Percentiles rank a stretch among this genome's conserved stretches.
Evolutionary conservation across 2,329 filamentous ascomycete genomes (phyloP).

Genomic region (Talaromyces sp.): DNA sequence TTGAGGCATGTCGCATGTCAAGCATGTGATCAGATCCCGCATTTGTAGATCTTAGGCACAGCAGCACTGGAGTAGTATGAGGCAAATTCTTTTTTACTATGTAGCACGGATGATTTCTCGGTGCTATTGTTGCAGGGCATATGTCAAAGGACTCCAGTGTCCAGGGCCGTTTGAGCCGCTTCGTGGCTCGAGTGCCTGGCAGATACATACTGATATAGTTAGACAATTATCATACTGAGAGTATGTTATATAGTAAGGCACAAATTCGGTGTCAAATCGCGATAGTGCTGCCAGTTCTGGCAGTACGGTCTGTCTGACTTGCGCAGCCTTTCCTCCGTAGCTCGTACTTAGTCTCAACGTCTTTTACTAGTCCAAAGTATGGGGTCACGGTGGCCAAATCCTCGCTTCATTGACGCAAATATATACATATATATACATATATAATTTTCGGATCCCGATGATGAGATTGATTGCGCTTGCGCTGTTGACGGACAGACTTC

Average conservation of each 20-base stretch:
- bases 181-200: background rate
- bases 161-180: background rate
- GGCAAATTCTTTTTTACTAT: background rate
- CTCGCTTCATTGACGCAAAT: background rate
- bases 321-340: background rate
- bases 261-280: background rate
- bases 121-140: background rate
- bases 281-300: background rate
- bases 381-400: background rate
- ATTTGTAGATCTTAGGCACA: background rate
- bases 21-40: background rate
- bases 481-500: background rate
- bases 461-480: background rate
- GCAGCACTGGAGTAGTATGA: background rate
- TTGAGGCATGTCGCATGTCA: background rate
- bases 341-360: background rate
- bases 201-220: background rate
- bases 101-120: background rate
- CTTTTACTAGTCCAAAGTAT: background rate
- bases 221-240: background rate
- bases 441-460: background rate
- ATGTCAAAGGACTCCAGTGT: background rate
- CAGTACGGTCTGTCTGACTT: background rate
- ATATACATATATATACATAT: too few species aligned
- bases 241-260: background rate